Evolutionary conservation across 371 early-diverging fungal species (phyloP), one percentile per base, ranked within the genome.

Genomic region (Fennellomyces sp.): DNA sequence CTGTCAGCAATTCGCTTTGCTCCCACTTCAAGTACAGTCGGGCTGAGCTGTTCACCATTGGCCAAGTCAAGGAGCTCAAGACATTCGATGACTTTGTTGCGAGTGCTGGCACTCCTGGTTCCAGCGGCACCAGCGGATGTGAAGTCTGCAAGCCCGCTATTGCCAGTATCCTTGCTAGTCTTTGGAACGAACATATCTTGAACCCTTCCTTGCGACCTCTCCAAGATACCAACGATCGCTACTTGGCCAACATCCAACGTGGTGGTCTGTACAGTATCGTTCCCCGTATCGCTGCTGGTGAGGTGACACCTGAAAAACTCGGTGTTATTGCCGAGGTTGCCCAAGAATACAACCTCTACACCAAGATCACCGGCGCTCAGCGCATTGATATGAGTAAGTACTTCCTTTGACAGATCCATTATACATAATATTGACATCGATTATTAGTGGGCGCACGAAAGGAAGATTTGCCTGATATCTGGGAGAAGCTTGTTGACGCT

Each of bases 171-270:
- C 51, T 89, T n/a, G 85, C 89, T n/a, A 74, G 80, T 27, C 65
- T 89, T 13, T 86, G 71, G 66, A 89, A 88, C 56, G 88, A 87
- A 38, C 86, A 85, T 52, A 76, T 88, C 23, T 59, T 89, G 59
- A 78, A 83, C 48, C 76, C 73, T 35, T 36, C 19, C 2, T 49
- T 69, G 41, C 70, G 72, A 17, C 65, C 79, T 5, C 64, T 88
- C 26, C 89, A 88, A 68, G 89, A 89, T 64, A 89, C 89, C 11
- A 89, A 88, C 62, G 89, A 89, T 61, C 78, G 85, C n/a, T 88
- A 79, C 65, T 62, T 89, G 12, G 89, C 86, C 56, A 88, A 88
- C 62, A 87, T 89, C 39, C 88, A 88, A 68, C 79, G 89, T 39
- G 87, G 85, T 53, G 89, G 89, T 19, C 70, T 81, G n/a, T 89